Evolutionary conservation across 2,329 filamentous ascomycete genomes (phyloP).

Genomic region (Metarhizium album): DNA sequence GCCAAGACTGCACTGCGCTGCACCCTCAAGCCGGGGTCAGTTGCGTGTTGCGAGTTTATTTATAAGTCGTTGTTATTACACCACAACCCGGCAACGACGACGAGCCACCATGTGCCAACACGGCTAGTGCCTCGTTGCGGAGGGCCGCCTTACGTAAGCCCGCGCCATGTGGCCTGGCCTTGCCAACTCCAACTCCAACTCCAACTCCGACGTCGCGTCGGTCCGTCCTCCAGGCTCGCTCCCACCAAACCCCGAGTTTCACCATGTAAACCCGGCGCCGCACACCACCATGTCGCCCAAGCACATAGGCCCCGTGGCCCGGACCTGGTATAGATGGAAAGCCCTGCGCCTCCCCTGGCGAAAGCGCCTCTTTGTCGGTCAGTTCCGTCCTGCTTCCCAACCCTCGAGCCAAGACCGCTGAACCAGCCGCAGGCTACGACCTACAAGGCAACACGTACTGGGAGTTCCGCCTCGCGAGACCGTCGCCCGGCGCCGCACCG

Average conservation of each 20-base stretch:
- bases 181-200: background rate
- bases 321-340: slow-evolving; percentile 52
- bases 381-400: slow-evolving; percentile 13
- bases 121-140: too few relatives aligned
- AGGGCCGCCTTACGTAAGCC: too few relatives aligned
- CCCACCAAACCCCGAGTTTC: too few relatives aligned
- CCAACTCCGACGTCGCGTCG: background rate
- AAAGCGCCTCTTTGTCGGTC: slow-evolving; percentile 51
- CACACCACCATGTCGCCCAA: slow-evolving; percentile 10
- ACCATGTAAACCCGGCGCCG: background rate
- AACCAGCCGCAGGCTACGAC: slow-evolving; percentile 40
- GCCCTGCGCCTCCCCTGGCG: slow-evolving; percentile 52
- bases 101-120: too few relatives aligned
- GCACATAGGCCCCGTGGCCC: slow-evolving; percentile 24
- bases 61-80: too few relatives aligned
- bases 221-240: too few relatives aligned
- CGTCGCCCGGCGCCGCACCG: slow-evolving; percentile 13
- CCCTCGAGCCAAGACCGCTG: background rate
- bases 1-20: too few relatives aligned
- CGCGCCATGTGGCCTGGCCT: background rate
- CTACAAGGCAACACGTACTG: slow-evolving; percentile 59
- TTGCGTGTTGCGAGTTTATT: too few relatives aligned
- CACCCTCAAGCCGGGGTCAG: too few relatives aligned
- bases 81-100: too few relatives aligned
- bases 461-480: slow-evolving; percentile 48